Evolutionary conservation across 2,329 filamentous ascomycete species (phyloP).

Genomic region (Aspergillus jensenii): DNA sequence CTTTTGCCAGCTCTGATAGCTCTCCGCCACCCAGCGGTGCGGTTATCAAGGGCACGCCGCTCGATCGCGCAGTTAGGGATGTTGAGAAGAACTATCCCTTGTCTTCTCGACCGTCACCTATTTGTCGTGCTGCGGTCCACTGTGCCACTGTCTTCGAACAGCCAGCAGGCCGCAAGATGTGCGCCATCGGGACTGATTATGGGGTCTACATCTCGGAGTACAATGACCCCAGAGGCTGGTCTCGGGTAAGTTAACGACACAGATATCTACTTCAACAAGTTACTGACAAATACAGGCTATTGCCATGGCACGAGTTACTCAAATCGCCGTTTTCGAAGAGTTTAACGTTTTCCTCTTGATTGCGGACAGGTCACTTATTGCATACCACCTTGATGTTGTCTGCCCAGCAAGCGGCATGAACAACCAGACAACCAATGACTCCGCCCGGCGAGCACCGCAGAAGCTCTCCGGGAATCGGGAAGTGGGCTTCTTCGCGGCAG

Average conservation of each 20-base stretch:
- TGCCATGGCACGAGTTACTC: conserved; percentile 73
- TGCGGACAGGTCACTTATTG: conserved; percentile 85
- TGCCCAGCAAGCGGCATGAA: conserved; percentile 52
- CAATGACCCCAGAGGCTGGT: conserved; percentile 87
- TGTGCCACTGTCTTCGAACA: conserved; percentile 87
- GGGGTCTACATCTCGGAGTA: conserved; percentile 89
- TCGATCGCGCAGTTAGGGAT: conserved; percentile 86
- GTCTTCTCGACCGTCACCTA: conserved; percentile 64
- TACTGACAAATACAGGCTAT: conserved; percentile 61
- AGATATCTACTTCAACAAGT: not conserved
- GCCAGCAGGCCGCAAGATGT: conserved; percentile 78
- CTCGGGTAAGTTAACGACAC: conserved; percentile 61
- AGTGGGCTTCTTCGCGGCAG: conserved; percentile 94
- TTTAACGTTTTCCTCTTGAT: conserved; percentile 92
- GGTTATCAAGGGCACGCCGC: conserved; percentile 82
- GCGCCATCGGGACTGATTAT: conserved; percentile 92
- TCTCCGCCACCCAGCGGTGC: conserved; percentile 66
- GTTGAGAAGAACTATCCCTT: conserved; percentile 72
- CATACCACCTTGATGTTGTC: conserved; percentile 88
- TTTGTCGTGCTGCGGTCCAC: conserved; percentile 85
- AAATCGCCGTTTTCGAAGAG: conserved; percentile 92
- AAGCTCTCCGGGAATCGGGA: conserved; percentile 84
- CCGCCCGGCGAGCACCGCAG: conserved; percentile 80
- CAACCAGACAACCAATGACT: conserved; percentile 64
- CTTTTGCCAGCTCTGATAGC: conserved; percentile 58